phyloP scores from a whole-genome alignment of 177 flowering plant genomes.

The Vitis hybrid region DNA sequence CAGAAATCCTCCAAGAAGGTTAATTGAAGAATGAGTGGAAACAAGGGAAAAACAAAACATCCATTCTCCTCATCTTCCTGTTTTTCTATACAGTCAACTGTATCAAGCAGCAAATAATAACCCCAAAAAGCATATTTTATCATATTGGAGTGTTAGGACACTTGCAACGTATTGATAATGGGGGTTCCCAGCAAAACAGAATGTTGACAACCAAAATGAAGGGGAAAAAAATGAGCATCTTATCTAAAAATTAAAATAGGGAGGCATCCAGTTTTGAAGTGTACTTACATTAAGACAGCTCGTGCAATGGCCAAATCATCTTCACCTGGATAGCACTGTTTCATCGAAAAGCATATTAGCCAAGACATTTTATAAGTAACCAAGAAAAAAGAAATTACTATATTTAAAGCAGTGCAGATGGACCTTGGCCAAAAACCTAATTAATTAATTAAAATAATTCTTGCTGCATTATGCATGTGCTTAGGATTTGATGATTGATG shows the following conservation, averaged over 20 bases:
- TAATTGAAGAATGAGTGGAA: too few species aligned
- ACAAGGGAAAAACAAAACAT: too few species aligned
- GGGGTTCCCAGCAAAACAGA: too few species aligned
- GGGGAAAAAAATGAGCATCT: not conserved
- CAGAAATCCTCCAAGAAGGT: too few species aligned
- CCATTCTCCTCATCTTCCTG: too few species aligned
- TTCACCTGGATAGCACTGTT: constrained; percentile 99
- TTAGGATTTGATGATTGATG: too few species aligned
- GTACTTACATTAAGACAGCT: constrained; percentile 76
- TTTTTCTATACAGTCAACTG: too few species aligned
- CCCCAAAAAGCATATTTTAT: too few species aligned
- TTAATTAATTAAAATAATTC: not conserved
- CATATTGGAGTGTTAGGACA: too few species aligned
- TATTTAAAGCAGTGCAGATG: not conserved
- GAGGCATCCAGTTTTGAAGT: not conserved
- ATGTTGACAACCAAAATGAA: not conserved
- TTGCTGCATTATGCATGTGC: too few species aligned
- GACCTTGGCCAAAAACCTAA: not conserved
- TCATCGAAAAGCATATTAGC: constrained; percentile 12
- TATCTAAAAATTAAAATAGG: not conserved
- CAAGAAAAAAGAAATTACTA: not conserved
- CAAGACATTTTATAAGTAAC: not conserved
- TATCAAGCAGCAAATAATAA: too few species aligned
- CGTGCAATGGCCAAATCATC: constrained; percentile 96
- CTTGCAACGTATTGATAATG: too few species aligned